phyloP scores from a whole-genome alignment of 768 basidiomycete species.

The Sporobolomyces pararoseus region DNA sequence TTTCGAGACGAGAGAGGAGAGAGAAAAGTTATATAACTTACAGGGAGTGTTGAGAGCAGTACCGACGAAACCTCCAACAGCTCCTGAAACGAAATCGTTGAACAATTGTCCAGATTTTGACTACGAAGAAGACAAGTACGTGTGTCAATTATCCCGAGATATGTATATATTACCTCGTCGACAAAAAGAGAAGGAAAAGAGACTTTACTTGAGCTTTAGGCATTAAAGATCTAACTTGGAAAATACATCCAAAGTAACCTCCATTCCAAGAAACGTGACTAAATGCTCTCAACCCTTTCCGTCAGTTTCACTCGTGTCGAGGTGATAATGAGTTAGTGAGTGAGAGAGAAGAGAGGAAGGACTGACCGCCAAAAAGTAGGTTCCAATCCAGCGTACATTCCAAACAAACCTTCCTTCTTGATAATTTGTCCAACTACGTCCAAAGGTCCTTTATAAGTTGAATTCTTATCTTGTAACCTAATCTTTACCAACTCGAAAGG shows the following conservation, averaged over 20 bases:
- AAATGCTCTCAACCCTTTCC: neutral
- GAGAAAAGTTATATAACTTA: slow-evolving; percentile 34
- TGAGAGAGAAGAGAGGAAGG: too few species aligned
- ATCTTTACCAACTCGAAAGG: slow-evolving; percentile 73
- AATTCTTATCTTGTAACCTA: slow-evolving; percentile 86
- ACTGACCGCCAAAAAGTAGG: slow-evolving; percentile 90
- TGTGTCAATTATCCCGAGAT: too few species aligned
- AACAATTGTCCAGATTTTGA: slow-evolving; percentile 61
- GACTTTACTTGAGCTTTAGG: slow-evolving; percentile 79
- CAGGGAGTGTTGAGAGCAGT: slow-evolving; percentile 75
- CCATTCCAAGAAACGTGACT: slow-evolving; percentile 56
- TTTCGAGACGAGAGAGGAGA: too few species aligned
- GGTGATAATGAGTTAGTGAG: too few species aligned
- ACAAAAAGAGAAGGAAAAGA: neutral
- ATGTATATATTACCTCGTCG: too few species aligned
- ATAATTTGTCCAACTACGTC: slow-evolving; percentile 81
- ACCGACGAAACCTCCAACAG: slow-evolving; percentile 74
- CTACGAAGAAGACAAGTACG: too few species aligned
- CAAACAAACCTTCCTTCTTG: slow-evolving; percentile 71
- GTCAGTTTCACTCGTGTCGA: slow-evolving; percentile 67
- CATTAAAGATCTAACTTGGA: slow-evolving; percentile 71
- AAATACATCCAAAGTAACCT: slow-evolving; percentile 85
- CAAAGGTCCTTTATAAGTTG: slow-evolving; percentile 83
- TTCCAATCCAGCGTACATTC: slow-evolving; percentile 92
- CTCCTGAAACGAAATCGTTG: slow-evolving; percentile 90